Evolutionary conservation across 1,284 basidiomycete genomes (phyloP).

Genomic region (Tremellales sp.): DNA sequence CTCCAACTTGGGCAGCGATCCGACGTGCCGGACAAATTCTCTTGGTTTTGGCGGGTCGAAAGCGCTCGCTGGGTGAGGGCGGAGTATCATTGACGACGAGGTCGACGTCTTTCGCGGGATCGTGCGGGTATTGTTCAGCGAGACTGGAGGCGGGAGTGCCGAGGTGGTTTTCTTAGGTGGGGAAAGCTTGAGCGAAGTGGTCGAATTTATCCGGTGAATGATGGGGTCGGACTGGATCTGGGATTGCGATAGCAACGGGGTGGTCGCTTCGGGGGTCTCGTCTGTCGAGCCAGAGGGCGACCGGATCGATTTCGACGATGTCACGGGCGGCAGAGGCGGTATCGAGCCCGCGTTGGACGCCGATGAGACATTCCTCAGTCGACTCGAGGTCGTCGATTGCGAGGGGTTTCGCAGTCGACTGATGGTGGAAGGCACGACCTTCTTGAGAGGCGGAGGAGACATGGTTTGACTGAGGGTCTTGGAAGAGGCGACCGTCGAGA

Average conservation of each 20-base stretch:
- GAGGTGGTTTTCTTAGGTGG: constrained; percentile 1
- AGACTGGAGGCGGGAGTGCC: constrained; percentile 2
- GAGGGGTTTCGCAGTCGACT: not conserved
- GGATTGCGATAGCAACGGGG: constrained; percentile 23
- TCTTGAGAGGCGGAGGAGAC: constrained; percentile 1
- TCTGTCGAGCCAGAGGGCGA: constrained; percentile 33
- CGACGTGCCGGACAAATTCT: constrained; percentile 4
- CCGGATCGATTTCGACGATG: constrained; percentile 15
- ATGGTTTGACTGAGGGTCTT: not conserved
- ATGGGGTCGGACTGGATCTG: constrained; percentile 17
- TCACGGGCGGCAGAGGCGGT: not conserved
- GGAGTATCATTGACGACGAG: constrained; percentile 16
- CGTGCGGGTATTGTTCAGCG: constrained; percentile 6
- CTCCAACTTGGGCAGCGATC: constrained; percentile 5
- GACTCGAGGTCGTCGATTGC: not conserved
- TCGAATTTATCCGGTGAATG: constrained; percentile 39
- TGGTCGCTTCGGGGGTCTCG: constrained; percentile 28
- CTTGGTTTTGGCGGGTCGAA: constrained; percentile 37
- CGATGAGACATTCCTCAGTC: not conserved
- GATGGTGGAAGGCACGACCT: constrained; percentile 2
- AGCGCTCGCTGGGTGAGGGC: constrained; percentile 45
- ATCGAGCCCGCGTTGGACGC: not conserved
- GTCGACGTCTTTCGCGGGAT: constrained; percentile 13
- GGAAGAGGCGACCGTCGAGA: constrained; percentile 17
- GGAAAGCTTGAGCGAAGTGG: constrained; percentile 15